These are phyloP conservation scores for Gymnopus androsaceus DNA, from an alignment of 1,284 basidiomycete species.

Conservation along the genomic window DNA sequence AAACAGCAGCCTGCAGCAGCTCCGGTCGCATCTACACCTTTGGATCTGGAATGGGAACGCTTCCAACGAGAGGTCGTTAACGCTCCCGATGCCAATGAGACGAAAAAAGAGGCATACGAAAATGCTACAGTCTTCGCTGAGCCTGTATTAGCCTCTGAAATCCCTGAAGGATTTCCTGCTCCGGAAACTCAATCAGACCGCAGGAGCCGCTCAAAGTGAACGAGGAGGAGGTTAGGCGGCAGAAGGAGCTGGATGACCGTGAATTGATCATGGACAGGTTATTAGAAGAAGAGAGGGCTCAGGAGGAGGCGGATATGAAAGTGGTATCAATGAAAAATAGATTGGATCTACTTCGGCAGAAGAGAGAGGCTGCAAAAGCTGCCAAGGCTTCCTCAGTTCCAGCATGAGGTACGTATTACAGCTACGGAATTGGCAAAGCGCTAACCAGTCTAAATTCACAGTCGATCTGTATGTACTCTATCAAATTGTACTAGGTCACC, in stretches of 20 bases:
- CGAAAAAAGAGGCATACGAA: slow-evolving; percentile 61
- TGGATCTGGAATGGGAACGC: slow-evolving; percentile 68
- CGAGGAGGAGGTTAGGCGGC: slow-evolving; percentile 47
- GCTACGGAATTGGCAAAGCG: too few species aligned
- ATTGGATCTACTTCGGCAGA: slow-evolving; percentile 61
- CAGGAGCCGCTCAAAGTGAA: slow-evolving; percentile 38
- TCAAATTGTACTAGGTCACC: slow-evolving; percentile 21
- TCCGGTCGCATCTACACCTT: slow-evolving; percentile 19
- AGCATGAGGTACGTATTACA: background rate
- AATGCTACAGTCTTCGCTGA: slow-evolving; percentile 73
- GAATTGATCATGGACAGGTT: slow-evolving; percentile 82
- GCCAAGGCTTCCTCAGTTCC: slow-evolving; percentile 6
- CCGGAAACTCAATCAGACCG: slow-evolving; percentile 21
- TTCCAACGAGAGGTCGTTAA: slow-evolving; percentile 67
- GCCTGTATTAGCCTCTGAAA: slow-evolving; percentile 52
- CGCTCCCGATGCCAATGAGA: slow-evolving; percentile 42
- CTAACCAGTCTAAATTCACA: background rate
- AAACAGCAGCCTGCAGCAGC: slow-evolving; percentile 15
- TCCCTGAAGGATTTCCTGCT: slow-evolving; percentile 56
- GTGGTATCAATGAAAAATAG: slow-evolving; percentile 64
- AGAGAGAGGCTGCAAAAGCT: slow-evolving; percentile 46
- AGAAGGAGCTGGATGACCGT: slow-evolving; percentile 68
- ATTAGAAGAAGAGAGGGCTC: slow-evolving; percentile 76
- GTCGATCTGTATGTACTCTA: background rate
- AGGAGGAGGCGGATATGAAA: slow-evolving; percentile 81